Evolutionary conservation across 2,329 filamentous ascomycete genomes (phyloP).

Genomic region (Colletotrichum kahawae): DNA sequence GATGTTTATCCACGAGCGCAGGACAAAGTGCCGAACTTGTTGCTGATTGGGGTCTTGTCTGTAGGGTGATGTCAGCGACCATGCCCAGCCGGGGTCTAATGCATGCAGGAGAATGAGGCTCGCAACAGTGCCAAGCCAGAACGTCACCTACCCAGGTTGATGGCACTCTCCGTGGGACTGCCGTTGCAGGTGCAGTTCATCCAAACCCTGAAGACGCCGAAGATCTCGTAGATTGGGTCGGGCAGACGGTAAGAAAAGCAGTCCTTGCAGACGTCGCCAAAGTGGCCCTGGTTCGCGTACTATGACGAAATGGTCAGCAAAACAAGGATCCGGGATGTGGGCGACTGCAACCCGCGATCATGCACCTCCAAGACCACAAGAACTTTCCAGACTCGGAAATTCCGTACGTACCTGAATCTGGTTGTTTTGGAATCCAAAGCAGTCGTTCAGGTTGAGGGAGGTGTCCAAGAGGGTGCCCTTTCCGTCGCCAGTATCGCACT

Average conservation of each 20-base stretch:
- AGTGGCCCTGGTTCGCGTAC: constrained; percentile 14
- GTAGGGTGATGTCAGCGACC: not conserved
- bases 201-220: constrained; percentile 3
- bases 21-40: constrained; percentile 2
- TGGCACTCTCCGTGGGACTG: not conserved
- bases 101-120: not conserved
- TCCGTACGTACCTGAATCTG: constrained; percentile 20
- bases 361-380: not conserved
- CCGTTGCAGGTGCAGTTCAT: constrained; percentile 13
- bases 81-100: not conserved
- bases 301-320: not conserved
- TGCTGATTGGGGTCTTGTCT: not conserved
- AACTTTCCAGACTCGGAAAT: not conserved
- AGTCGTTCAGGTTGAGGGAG: constrained; percentile 12
- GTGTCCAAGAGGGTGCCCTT: not conserved
- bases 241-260: constrained; percentile 19
- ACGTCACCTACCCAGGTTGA: constrained; percentile 7
- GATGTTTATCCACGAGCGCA: not conserved
- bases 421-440: not conserved
- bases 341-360: not conserved
- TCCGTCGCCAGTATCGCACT: constrained; percentile 12
- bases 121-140: not conserved
- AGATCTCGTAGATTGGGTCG: constrained; percentile 5
- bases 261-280: constrained; percentile 29
- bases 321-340: not conserved